Evolutionary conservation across 495 filamentous ascomycete genomes (phyloP).

Genomic region (Penicillium verhagenii): DNA sequence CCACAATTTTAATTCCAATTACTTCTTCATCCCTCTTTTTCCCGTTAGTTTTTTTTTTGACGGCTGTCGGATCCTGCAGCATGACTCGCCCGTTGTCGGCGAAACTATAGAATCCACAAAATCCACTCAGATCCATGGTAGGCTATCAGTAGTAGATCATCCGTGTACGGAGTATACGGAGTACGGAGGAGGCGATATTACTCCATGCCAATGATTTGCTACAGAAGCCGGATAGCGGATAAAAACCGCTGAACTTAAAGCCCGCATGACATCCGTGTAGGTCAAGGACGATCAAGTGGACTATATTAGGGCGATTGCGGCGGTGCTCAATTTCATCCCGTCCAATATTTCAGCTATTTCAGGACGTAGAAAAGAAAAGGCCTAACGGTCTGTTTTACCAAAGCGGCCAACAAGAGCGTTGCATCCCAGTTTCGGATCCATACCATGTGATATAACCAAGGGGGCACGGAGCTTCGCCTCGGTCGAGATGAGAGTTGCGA

Average conservation of each 20-base stretch:
- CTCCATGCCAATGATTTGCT: conserved; percentile 22
- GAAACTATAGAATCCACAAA: background rate
- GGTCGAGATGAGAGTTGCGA: conserved; percentile 11
- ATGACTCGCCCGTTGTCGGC: conserved; percentile 16
- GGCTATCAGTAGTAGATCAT: conserved; percentile 22
- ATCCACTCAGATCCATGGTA: background rate
- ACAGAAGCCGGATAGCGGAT: conserved; percentile 36
- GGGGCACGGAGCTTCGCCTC: conserved; percentile 17
- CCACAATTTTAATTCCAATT: too few species aligned
- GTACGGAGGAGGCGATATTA: conserved; percentile 1
- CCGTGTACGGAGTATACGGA: conserved; percentile 14
- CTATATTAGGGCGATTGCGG: conserved; percentile 16
- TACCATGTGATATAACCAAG: conserved; percentile 19
- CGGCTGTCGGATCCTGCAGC: conserved; percentile 14
- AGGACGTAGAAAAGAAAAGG: conserved; percentile 4
- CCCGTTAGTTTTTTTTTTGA: conserved; percentile 7
- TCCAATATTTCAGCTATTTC: background rate
- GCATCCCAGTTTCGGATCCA: conserved; percentile 10
- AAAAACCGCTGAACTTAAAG: conserved; percentile 43
- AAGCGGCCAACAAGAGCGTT: conserved; percentile 22
- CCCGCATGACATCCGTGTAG: conserved; percentile 36
- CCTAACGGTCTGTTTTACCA: conserved; percentile 21
- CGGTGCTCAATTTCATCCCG: conserved; percentile 23
- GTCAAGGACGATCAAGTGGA: conserved; percentile 26
- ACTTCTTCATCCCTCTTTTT: conserved; percentile 1